Percentiles rank a stretch among this genome's conserved stretches.
phyloP scores from a whole-genome alignment of 2,329 filamentous ascomycete species.

The Grosmannia penicillata region DNA sequence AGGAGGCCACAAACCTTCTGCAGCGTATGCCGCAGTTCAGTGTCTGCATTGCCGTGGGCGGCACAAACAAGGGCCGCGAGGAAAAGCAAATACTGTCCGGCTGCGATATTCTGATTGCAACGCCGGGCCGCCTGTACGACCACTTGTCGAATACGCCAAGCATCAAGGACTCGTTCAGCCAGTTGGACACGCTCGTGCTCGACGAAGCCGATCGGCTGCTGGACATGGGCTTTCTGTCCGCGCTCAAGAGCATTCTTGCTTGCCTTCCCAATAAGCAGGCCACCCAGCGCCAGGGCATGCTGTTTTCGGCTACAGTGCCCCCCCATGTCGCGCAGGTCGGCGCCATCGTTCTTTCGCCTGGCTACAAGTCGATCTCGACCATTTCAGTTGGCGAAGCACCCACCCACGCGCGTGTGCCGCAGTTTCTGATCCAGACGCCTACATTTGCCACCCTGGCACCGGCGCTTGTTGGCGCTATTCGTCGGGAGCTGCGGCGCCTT shows the following conservation, averaged over 20 bases:
- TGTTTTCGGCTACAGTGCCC: slow-evolving; percentile 76
- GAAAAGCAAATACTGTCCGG: slow-evolving; percentile 56
- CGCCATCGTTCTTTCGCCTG: slow-evolving; percentile 46
- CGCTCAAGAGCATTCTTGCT: slow-evolving; percentile 61
- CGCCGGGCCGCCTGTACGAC: slow-evolving; percentile 64
- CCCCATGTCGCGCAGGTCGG: slow-evolving; percentile 67
- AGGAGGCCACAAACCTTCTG: slow-evolving; percentile 56
- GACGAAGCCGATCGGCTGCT: slow-evolving; percentile 73
- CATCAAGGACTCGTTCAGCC: slow-evolving; percentile 48
- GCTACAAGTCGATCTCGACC: slow-evolving; percentile 72
- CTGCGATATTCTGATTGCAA: slow-evolving; percentile 69
- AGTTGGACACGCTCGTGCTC: slow-evolving; percentile 64
- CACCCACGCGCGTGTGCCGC: slow-evolving; percentile 63
- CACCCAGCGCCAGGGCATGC: slow-evolving; percentile 54
- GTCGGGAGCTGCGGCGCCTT: slow-evolving; percentile 21
- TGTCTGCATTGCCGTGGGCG: slow-evolving; percentile 67
- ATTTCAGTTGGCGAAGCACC: slow-evolving; percentile 60
- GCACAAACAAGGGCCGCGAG: slow-evolving; percentile 58
- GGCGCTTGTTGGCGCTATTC: slow-evolving; percentile 42
- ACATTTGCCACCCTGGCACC: slow-evolving; percentile 52
- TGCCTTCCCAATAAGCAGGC: slow-evolving; percentile 48
- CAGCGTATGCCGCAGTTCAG: slow-evolving; percentile 60
- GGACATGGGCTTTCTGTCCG: slow-evolving; percentile 72
- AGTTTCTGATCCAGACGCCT: slow-evolving; percentile 54
- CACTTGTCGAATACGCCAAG: slow-evolving; percentile 62